These are phyloP conservation scores for Phaffia tasmanica DNA, from an alignment of 768 basidiomycete species.

Conservation along the genomic window DNA sequence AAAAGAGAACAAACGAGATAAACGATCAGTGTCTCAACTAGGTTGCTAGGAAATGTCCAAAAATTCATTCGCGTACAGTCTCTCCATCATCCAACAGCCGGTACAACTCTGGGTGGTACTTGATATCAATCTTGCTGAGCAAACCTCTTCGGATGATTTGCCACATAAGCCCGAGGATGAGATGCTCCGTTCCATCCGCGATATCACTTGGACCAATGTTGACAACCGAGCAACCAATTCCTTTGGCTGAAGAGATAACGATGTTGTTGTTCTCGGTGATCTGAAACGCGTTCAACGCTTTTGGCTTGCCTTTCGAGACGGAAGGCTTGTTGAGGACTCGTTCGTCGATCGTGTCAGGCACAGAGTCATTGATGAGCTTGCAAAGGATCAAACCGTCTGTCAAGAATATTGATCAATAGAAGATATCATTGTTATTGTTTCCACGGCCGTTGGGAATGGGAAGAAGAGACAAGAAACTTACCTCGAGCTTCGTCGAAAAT, in stretches of 20 bases:
- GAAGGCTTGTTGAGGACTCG: constrained; percentile 91
- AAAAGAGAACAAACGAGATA: no score
- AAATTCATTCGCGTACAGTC: constrained; percentile 43
- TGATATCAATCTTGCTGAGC: constrained; percentile 91
- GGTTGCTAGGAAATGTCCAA: no score
- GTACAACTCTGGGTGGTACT: constrained; percentile 93
- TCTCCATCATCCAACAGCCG: constrained; percentile 92
- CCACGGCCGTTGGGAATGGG: not conserved
- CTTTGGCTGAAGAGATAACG: constrained; percentile 94
- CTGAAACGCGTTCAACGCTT: constrained; percentile 87
- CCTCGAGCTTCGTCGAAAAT: constrained; percentile 87
- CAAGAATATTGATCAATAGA: not conserved
- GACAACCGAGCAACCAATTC: constrained; percentile 95
- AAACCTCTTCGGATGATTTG: constrained; percentile 92
- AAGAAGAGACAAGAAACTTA: constrained; percentile 27
- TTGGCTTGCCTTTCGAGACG: constrained; percentile 47
- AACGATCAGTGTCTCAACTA: no score
- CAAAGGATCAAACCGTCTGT: constrained; percentile 86
- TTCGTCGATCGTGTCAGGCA: constrained; percentile 96
- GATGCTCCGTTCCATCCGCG: constrained; percentile 83
- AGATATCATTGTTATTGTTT: constrained; percentile 1
- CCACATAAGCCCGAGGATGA: constrained; percentile 97
- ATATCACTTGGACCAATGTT: constrained; percentile 93
- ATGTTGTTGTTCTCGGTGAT: constrained; percentile 99
- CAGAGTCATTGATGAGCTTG: constrained; percentile 98